Evolutionary conservation across 2,329 filamentous ascomycete species (phyloP).

Genomic region (Verticillium longisporum): DNA sequence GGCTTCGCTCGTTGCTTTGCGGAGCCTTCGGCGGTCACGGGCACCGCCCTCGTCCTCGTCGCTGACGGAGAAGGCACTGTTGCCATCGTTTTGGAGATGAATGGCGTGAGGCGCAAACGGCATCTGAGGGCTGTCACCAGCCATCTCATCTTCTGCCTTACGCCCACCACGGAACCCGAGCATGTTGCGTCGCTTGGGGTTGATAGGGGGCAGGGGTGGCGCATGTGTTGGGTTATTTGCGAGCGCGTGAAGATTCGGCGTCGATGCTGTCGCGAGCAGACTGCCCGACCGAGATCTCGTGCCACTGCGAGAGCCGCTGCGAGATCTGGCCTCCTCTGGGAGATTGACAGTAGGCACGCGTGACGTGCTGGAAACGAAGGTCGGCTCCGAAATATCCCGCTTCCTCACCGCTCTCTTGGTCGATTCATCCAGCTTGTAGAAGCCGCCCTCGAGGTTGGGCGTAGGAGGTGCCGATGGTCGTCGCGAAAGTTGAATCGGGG

Average conservation of each 20-base stretch:
- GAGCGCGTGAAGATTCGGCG: constrained; percentile 27
- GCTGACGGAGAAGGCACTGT: constrained; percentile 19
- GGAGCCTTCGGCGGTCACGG: constrained; percentile 30
- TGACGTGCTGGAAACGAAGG: constrained; percentile 38
- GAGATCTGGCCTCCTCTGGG: constrained; percentile 21
- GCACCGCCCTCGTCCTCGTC: constrained; percentile 28
- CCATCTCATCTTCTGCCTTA: constrained; percentile 24
- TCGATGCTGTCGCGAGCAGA: constrained; percentile 23
- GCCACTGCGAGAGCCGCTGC: constrained; percentile 22
- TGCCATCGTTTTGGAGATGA: constrained; percentile 11
- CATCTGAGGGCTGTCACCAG: constrained; percentile 22
- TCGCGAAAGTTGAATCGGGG: constrained; percentile 22
- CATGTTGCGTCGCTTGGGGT: constrained; percentile 45
- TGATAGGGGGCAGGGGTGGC: constrained; percentile 52
- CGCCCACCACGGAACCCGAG: constrained; percentile 28
- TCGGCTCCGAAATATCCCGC: constrained; percentile 44
- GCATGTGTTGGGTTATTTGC: constrained; percentile 14
- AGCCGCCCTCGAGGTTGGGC: constrained; percentile 15
- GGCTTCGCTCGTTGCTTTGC: constrained; percentile 35
- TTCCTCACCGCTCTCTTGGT: constrained; percentile 36
- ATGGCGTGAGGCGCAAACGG: constrained; percentile 15
- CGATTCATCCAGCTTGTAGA: constrained; percentile 26
- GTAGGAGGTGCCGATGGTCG: constrained; percentile 25
- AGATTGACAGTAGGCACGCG: constrained; percentile 35
- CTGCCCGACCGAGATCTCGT: constrained; percentile 31